Base-by-base conservation (phyloP, 495 filamentous ascomycete genomes). In the Annulohypoxylon bovei region DNA sequence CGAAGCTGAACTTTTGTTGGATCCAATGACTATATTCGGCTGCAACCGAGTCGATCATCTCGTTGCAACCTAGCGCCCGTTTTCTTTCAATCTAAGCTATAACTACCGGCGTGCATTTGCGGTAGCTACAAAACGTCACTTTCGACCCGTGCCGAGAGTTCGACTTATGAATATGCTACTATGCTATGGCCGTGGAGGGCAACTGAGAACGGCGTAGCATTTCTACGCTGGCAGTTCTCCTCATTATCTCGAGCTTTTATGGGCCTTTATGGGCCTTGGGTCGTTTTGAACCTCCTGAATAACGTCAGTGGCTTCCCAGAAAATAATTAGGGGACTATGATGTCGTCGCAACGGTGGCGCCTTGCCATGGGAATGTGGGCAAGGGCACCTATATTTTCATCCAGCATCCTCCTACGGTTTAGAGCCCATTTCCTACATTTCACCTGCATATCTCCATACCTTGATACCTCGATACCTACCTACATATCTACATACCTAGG, bases 11-110 rank as follows among this genome's bases (percentile, higher is more conserved):
- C 49, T 44, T 59, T 30, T 66, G 61, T 63, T 73, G 70, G 70
- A 63, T 62, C 66, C 56, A 65, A 66, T 63, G 60, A 65, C 70
- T 68, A 47, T 65, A 66, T 73, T 73, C 70, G 70, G 70, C 57
- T 65, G 70, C 65, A 67, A 23, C 70, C 70, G 66, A 73, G 66
- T 67, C 56, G 70, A 78, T 69, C 53, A 71, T 67, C 63, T 76
- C 54, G 20, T 70, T 73, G 32, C 68, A 40, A 52, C 52, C 40
- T 61, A 76, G 44, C 60, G 60, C 61, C 54, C 50, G 40, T 49
- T 33, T 58, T 52, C 57, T 69, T 50, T 72, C 65, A 65, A 57
- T 64, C 60, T 64, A 68, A 62, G 54, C 62, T 65, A 64, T 64
- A 67, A 72, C 70, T 68, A 72, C 70, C 60, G 64, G 69, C 70